Conservation (phyloP, 306 rosid species). For the Fragaria nilgerrensis region DNA sequence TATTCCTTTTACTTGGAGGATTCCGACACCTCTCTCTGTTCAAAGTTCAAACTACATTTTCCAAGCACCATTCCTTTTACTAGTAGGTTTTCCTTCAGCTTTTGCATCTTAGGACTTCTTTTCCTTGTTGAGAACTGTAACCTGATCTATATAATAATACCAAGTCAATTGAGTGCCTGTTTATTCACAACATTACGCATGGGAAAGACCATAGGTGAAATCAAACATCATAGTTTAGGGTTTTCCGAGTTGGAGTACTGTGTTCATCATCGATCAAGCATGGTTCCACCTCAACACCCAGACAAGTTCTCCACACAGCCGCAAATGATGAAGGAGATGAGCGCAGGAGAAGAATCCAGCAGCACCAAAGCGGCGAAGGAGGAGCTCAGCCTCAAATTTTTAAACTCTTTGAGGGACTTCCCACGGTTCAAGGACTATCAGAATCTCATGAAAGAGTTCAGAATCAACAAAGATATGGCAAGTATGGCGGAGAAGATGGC, state of each 20-base stretch:
- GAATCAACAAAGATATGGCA: slow-evolving; percentile 45
- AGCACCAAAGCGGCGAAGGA: not conserved
- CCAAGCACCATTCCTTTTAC: not conserved
- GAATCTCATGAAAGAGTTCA: slow-evolving; percentile 85
- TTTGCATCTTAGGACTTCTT: not conserved
- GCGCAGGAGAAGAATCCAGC: not conserved
- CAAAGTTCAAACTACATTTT: not conserved
- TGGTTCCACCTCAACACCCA: not conserved
- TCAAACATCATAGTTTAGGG: not conserved
- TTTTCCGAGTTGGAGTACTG: not conserved
- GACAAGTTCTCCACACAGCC: not conserved
- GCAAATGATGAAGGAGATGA: not conserved
- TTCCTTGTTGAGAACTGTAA: not conserved
- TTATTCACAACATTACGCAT: not conserved
- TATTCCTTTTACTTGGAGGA: not conserved
- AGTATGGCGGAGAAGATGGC: slow-evolving; percentile 77
- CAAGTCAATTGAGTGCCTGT: not conserved
- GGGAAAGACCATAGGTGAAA: not conserved
- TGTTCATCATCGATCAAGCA: not conserved
- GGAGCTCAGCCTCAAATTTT: no score
- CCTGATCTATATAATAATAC: not conserved
- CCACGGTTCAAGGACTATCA: not conserved
- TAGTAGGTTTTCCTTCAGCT: not conserved
- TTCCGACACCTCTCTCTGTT: not conserved
- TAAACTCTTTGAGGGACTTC: not conserved